phyloP scores from a whole-genome alignment of 169 alveolate species.

The Eimeria necatrix region DNA sequence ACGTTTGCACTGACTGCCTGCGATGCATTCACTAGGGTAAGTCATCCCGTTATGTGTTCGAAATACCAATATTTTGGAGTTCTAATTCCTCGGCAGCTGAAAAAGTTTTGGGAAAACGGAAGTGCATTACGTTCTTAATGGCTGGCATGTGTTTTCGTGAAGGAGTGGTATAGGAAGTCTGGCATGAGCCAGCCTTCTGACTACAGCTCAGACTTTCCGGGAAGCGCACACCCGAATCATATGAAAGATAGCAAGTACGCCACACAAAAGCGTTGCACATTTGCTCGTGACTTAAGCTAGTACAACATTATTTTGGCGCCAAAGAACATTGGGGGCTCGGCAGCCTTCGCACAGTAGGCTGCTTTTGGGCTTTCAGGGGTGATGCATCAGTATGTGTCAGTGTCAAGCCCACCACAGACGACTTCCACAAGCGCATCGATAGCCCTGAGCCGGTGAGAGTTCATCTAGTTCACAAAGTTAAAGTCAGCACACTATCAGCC shows the following conservation, averaged over 20 bases:
- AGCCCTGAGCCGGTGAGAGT: slow-evolving; percentile 54
- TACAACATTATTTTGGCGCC: no score
- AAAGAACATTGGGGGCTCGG: no score
- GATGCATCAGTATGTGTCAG: no score
- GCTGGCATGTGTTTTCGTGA: slow-evolving; percentile 39
- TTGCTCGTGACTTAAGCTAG: no score
- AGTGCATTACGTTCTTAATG: not conserved
- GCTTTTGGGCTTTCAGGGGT: no score
- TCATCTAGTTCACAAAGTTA: not conserved
- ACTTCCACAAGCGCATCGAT: slow-evolving; percentile 28
- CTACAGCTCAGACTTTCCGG: slow-evolving; percentile 12
- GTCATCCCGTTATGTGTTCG: not conserved
- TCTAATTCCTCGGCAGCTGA: not conserved
- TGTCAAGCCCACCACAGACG: slow-evolving; percentile 18
- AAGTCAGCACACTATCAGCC: no score
- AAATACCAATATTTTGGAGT: no score
- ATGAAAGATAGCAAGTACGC: not conserved
- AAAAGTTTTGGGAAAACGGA: not conserved
- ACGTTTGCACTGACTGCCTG: slow-evolving; percentile 86
- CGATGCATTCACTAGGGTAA: slow-evolving; percentile 90
- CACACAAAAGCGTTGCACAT: slow-evolving; percentile 23
- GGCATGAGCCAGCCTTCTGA: slow-evolving; percentile 44
- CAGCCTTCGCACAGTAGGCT: no score
- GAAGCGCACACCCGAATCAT: not conserved
- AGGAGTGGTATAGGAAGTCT: slow-evolving; percentile 66